Evolutionary conservation across 2,329 filamentous ascomycete genomes (phyloP).

Genomic region (Alternaria atra): DNA sequence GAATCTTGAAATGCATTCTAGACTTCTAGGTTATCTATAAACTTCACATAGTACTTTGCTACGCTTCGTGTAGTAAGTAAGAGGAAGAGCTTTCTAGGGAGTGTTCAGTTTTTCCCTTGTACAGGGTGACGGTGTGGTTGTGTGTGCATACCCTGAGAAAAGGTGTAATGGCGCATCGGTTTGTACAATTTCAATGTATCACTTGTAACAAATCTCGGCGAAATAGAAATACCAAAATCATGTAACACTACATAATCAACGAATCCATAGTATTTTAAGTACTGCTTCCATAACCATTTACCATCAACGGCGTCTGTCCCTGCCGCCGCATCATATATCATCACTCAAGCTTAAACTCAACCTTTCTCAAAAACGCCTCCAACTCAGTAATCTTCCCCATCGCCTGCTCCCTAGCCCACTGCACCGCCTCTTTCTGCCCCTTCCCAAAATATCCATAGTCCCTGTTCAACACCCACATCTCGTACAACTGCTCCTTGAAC

Average conservation of each 20-base stretch:
- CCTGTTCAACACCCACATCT: slow-evolving; percentile 38
- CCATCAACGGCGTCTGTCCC: too few species aligned
- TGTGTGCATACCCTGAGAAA: not conserved
- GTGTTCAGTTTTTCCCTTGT: too few species aligned
- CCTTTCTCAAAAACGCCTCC: slow-evolving; percentile 40
- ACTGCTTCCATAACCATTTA: not conserved
- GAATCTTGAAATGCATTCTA: too few species aligned
- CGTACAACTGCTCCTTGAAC: slow-evolving; percentile 29
- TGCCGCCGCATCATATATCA: not conserved
- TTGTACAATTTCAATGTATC: not conserved
- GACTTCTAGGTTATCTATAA: too few species aligned
- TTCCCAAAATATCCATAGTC: slow-evolving; percentile 46
- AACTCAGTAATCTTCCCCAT: slow-evolving; percentile 35
- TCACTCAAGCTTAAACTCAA: slow-evolving; percentile 32
- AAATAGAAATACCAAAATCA: not conserved
- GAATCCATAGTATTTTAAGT: too few species aligned
- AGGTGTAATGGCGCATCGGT: not conserved
- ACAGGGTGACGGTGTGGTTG: not conserved
- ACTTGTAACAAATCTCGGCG: not conserved
- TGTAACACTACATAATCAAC: not conserved
- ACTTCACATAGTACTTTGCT: too few species aligned
- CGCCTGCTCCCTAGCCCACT: slow-evolving; percentile 38
- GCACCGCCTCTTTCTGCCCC: slow-evolving; percentile 31
- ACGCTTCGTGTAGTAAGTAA: too few species aligned
- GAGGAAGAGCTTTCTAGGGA: too few species aligned